A percentile compares a stretch with the other conserved stretches of the same genome.
Conservation (phyloP, 352 stramenopile genomes). For the Globisporangium heterothallicum region DNA sequence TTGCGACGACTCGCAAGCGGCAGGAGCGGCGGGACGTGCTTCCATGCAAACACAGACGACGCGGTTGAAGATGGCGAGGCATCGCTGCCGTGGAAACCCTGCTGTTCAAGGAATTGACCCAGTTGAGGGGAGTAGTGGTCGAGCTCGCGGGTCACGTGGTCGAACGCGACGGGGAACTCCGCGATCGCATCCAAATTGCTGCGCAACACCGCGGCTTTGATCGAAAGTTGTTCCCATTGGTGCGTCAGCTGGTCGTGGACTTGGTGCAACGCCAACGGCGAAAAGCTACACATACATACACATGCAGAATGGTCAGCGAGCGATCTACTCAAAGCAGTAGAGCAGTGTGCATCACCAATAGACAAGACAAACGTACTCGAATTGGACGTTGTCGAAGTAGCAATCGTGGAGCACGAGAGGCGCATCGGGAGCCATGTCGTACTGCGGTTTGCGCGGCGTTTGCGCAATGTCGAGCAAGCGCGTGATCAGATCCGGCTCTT, state of each 20-base stretch:
- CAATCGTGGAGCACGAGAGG: constrained; percentile 98
- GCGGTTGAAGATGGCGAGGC: too few species aligned
- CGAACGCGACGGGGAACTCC: constrained; percentile 32
- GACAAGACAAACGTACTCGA: constrained; percentile 48
- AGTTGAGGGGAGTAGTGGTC: constrained; percentile 70
- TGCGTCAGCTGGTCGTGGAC: constrained; percentile 73
- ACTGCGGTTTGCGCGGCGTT: constrained; percentile 87
- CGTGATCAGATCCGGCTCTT: constrained; percentile 87
- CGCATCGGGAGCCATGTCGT: constrained; percentile 93
- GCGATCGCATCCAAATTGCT: constrained; percentile 68
- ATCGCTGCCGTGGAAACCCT: constrained; percentile 9
- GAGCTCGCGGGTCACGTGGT: constrained; percentile 51
- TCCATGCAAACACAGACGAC: constrained; percentile 29
- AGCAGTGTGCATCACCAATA: too few species aligned
- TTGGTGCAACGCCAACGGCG: constrained; percentile 67
- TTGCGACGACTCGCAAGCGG: constrained; percentile 49
- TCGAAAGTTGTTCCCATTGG: constrained; percentile 79
- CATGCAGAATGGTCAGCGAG: neutral
- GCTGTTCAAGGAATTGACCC: constrained; percentile 60
- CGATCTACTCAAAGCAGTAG: too few species aligned
- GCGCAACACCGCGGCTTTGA: constrained; percentile 67
- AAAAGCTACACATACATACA: constrained; percentile 43
- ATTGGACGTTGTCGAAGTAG: constrained; percentile 85
- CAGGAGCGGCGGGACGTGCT: constrained; percentile 50
- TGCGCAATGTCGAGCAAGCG: constrained; percentile 90